phyloP scores from a whole-genome alignment of 73 alveolate genomes.

The Paramecium sonneborni region DNA sequence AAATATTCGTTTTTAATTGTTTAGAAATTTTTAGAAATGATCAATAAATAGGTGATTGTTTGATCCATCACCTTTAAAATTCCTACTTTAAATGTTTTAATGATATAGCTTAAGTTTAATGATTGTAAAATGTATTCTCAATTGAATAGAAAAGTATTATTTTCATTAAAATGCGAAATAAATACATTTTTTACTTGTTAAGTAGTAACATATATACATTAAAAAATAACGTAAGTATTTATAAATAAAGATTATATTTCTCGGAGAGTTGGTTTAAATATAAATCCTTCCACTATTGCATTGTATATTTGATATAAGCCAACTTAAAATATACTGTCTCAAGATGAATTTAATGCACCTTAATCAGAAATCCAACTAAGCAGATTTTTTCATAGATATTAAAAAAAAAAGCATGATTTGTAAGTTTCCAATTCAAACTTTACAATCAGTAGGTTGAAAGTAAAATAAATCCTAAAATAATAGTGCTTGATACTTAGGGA shows the following conservation, averaged over 20 bases:
- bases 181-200: too few species aligned
- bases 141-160: too few species aligned
- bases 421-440: background rate
- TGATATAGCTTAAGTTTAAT: background rate
- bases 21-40: too few species aligned
- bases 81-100: too few species aligned
- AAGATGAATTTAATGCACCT: background rate
- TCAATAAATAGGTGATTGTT: background rate
- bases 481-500: background rate
- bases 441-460: background rate
- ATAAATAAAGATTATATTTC: too few species aligned
- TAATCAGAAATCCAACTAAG: background rate
- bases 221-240: background rate
- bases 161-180: too few species aligned
- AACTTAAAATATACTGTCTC: background rate
- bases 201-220: background rate
- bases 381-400: background rate
- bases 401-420: background rate
- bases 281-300: too few species aligned
- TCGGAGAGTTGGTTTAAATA: too few species aligned
- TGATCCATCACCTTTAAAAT: background rate
- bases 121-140: too few species aligned
- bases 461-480: background rate
- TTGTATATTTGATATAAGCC: background rate
- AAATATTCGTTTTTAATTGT: too few species aligned